A percentile compares a stretch with the other conserved stretches of the same genome.
phyloP scores from a whole-genome alignment of 2,329 filamentous ascomycete genomes.

The Didymosphaeria variabile region DNA sequence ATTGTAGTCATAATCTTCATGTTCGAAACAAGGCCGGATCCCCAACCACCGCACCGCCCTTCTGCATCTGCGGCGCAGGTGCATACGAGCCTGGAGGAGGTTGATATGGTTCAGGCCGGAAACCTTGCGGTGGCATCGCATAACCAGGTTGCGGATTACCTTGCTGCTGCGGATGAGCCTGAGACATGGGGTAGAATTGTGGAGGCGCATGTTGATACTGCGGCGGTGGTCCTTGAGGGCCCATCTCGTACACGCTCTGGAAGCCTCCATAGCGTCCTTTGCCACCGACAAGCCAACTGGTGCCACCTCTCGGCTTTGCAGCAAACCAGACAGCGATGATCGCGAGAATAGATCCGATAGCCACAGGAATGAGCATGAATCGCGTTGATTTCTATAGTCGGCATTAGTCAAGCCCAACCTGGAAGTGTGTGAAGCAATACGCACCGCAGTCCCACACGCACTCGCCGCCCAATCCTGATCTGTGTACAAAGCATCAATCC shows the following conservation, averaged over 20 bases:
- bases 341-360: conserved; percentile 28
- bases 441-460: conserved; percentile 36
- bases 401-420: background rate
- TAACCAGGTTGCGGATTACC: background rate
- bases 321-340: conserved; percentile 33
- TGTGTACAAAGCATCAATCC: conserved; percentile 31
- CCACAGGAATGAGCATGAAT: conserved; percentile 35
- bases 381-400: conserved; percentile 32
- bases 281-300: conserved; percentile 39
- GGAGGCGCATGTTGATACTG: conserved; percentile 7
- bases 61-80: conserved; percentile 3
- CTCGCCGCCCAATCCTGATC: conserved; percentile 32
- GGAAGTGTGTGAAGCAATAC: conserved; percentile 4
- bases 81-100: background rate
- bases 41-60: background rate
- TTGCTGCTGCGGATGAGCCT: conserved; percentile 4
- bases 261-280: conserved; percentile 41
- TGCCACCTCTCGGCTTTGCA: conserved; percentile 34
- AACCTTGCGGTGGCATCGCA: conserved; percentile 8
- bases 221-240: conserved; percentile 13
- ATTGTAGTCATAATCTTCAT: too few species aligned
- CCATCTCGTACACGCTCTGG: conserved; percentile 35
- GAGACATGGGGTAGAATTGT: conserved; percentile 7
- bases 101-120: background rate
- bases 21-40: background rate